Conservation (phyloP, 345 rosid genomes). For the Bruguiera parviflora region DNA sequence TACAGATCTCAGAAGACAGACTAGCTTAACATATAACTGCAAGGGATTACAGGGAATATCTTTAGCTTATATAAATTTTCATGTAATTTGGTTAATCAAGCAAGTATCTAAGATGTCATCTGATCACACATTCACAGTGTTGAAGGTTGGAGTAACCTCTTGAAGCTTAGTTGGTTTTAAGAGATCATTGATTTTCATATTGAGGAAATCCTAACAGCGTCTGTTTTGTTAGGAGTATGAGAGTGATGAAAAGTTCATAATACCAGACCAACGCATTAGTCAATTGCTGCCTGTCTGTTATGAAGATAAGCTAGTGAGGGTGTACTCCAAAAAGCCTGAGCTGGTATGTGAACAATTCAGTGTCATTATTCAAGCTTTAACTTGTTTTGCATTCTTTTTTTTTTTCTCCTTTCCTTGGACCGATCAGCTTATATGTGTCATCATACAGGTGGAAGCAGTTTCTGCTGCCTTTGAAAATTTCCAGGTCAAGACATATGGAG, state of each 20-base stretch:
- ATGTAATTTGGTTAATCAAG: neutral
- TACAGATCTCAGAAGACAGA: neutral
- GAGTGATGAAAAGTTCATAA: slow-evolving; percentile 28
- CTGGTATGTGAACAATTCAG: slow-evolving; percentile 33
- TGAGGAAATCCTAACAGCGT: slow-evolving; percentile 12
- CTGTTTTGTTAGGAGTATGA: slow-evolving; percentile 39
- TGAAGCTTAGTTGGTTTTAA: neutral
- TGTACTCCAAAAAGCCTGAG: slow-evolving; percentile 50
- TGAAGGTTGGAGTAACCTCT: neutral
- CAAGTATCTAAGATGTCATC: neutral
- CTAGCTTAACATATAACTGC: neutral
- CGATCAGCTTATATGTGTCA: neutral
- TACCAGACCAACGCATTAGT: slow-evolving; percentile 34
- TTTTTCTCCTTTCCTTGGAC: neutral
- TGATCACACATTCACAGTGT: neutral
- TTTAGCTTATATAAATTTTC: neutral
- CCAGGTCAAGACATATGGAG: slow-evolving; percentile 33
- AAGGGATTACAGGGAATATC: neutral
- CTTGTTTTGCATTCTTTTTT: neutral
- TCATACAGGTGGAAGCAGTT: slow-evolving; percentile 39
- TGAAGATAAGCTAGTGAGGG: slow-evolving; percentile 53
- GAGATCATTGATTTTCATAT: neutral
- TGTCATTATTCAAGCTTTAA: neutral
- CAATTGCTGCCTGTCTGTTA: slow-evolving; percentile 46
- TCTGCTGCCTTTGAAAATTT: slow-evolving; percentile 45